These are phyloP conservation scores for Trichophyton simii DNA, from an alignment of 2,329 filamentous ascomycete genomes.

Conservation along the genomic window DNA sequence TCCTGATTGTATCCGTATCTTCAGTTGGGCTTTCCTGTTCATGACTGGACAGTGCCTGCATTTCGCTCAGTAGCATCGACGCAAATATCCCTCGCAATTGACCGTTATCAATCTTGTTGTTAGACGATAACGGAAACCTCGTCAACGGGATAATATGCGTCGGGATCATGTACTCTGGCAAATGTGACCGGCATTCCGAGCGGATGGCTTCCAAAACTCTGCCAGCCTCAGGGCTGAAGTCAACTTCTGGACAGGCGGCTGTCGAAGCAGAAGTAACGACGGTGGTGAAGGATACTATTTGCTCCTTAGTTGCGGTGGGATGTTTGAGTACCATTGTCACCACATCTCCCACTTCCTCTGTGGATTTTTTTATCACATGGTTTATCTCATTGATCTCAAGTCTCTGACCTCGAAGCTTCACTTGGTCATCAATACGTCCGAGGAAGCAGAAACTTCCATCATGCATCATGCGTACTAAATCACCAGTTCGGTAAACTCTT, in stretches of 20 bases:
- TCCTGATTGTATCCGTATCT: slow-evolving; percentile 27
- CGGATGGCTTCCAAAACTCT: slow-evolving; percentile 28
- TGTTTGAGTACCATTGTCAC: slow-evolving; percentile 66
- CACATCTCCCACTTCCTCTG: slow-evolving; percentile 51
- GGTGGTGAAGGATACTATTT: slow-evolving; percentile 63
- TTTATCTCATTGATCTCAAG: slow-evolving; percentile 89
- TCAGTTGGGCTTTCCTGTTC: slow-evolving; percentile 21
- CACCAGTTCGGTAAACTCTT: slow-evolving; percentile 73
- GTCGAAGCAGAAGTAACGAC: not conserved
- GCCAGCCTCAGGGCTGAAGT: slow-evolving; percentile 25
- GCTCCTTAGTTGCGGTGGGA: slow-evolving; percentile 60
- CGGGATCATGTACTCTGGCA: slow-evolving; percentile 84
- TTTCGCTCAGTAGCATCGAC: slow-evolving; percentile 44
- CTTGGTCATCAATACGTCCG: slow-evolving; percentile 78
- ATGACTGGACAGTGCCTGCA: slow-evolving; percentile 44
- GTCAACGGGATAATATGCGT: slow-evolving; percentile 65
- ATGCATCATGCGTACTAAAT: slow-evolving; percentile 68
- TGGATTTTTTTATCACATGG: slow-evolving; percentile 56
- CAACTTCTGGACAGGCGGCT: slow-evolving; percentile 17
- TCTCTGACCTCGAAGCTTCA: slow-evolving; percentile 79
- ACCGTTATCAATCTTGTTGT: slow-evolving; percentile 78
- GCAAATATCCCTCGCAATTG: slow-evolving; percentile 55
- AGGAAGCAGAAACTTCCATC: slow-evolving; percentile 79
- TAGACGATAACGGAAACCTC: slow-evolving; percentile 65
- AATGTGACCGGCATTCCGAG: slow-evolving; percentile 52